phyloP scores from a whole-genome alignment of 192 early-diverging fungal species.

The Coemansia sp. region DNA sequence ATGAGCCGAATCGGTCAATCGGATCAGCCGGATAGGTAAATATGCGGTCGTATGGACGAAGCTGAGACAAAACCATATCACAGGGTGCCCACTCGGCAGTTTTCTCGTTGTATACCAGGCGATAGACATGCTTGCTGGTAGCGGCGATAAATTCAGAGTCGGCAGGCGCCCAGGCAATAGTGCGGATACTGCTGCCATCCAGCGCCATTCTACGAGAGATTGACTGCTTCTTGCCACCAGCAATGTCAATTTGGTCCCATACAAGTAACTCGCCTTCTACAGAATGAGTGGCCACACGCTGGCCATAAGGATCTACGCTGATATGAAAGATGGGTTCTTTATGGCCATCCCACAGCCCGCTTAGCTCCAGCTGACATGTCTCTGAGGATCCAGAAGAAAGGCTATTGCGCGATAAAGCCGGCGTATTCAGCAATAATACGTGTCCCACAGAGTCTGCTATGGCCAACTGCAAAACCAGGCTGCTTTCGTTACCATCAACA shows the following conservation, averaged over 20 bases:
- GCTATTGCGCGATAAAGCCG: background rate
- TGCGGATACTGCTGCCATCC: constrained; percentile 41
- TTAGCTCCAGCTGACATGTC: constrained; percentile 7
- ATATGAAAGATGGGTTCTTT: constrained; percentile 51
- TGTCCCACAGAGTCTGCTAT: constrained; percentile 39
- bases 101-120: constrained; percentile 22
- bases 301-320: constrained; percentile 53
- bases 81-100: constrained; percentile 38
- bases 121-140: constrained; percentile 37
- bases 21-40: constrained; percentile 40
- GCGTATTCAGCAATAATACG: constrained; percentile 28
- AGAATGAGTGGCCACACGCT: constrained; percentile 45
- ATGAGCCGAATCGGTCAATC: background rate
- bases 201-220: constrained; percentile 46
- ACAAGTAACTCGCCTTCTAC: constrained; percentile 51
- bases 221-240: background rate
- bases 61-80: constrained; percentile 19
- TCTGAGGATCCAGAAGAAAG: background rate
- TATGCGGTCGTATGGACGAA: constrained; percentile 43
- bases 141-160: constrained; percentile 52
- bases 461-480: constrained; percentile 9
- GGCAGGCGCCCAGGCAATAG: constrained; percentile 52
- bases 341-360: constrained; percentile 49
- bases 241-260: constrained; percentile 29
- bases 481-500: background rate